Percentiles rank a stretch among this genome's conserved stretches.
Evolutionary conservation across 2,329 filamentous ascomycete species (phyloP).

Genomic region (Penicillium aurantiogriseum): DNA sequence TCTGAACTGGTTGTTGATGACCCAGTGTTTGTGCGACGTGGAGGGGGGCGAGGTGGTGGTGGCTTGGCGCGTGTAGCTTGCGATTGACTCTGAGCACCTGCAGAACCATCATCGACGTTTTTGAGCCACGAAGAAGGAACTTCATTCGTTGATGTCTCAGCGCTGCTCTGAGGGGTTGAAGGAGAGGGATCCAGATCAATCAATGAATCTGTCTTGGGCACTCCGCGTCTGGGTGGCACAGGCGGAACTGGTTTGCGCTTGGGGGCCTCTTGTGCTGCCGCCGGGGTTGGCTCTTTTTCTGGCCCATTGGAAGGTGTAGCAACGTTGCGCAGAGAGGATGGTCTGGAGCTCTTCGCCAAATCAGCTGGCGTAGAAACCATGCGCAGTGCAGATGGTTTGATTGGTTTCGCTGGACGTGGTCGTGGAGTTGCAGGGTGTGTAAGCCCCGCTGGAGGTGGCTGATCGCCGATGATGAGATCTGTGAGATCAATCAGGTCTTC

Average conservation of each 20-base stretch:
- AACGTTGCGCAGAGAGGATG: conserved; percentile 4
- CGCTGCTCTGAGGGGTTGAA: conserved; percentile 29
- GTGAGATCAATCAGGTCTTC: conserved; percentile 43
- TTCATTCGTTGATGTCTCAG: conserved; percentile 15
- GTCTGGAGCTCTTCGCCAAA: neutral
- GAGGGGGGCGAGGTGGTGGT: conserved; percentile 32
- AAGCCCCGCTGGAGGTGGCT: conserved; percentile 10
- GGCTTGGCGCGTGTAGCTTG: conserved; percentile 23
- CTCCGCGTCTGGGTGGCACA: conserved; percentile 37
- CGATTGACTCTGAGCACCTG: conserved; percentile 5
- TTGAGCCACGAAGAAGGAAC: conserved; percentile 5
- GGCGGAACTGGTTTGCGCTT: conserved; percentile 39
- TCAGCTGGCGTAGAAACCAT: conserved; percentile 32
- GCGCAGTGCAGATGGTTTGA: conserved; percentile 45
- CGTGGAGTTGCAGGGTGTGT: conserved; percentile 22
- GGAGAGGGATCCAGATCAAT: conserved; percentile 20
- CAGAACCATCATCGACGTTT: neutral
- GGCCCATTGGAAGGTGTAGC: neutral
- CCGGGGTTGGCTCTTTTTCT: neutral
- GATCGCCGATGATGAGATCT: conserved; percentile 30
- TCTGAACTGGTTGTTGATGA: conserved; percentile 20
- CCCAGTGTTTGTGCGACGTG: conserved; percentile 32
- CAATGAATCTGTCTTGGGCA: conserved; percentile 19
- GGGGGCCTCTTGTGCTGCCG: conserved; percentile 22
- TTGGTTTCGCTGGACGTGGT: conserved; percentile 43